Evolutionary conservation across 1,284 basidiomycete genomes (phyloP).

Genomic region (Microbotryomycetes sp.): DNA sequence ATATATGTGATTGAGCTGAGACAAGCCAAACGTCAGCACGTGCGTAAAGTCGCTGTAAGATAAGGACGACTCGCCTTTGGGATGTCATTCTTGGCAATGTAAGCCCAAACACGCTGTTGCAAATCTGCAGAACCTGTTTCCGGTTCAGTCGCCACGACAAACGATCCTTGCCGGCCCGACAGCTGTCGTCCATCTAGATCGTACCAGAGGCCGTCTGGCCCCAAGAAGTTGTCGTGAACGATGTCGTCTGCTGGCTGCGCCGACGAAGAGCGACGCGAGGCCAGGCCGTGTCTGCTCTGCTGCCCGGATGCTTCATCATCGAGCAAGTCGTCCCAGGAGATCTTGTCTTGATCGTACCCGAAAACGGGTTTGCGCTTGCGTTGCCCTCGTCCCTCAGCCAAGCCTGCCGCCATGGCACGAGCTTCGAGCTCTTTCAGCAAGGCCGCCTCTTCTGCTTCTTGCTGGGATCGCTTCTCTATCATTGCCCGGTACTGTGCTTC

Average conservation of each 20-base stretch:
- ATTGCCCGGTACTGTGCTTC: slow-evolving; percentile 18
- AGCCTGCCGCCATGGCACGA: not conserved
- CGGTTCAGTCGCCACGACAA: not conserved
- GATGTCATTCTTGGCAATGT: slow-evolving; percentile 33
- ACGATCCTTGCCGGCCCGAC: not conserved
- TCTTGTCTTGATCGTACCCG: slow-evolving; percentile 5
- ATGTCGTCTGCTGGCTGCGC: not conserved
- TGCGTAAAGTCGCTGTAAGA: not conserved
- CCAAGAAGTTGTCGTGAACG: slow-evolving; percentile 2
- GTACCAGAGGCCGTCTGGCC: slow-evolving; percentile 13
- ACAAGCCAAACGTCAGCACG: not conserved
- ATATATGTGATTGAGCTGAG: slow-evolving; percentile 18
- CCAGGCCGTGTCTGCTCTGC: not conserved
- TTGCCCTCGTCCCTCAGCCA: slow-evolving; percentile 10
- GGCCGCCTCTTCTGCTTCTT: slow-evolving; percentile 5
- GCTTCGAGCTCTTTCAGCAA: slow-evolving; percentile 12
- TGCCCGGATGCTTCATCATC: slow-evolving; percentile 1
- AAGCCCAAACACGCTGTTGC: slow-evolving; percentile 30
- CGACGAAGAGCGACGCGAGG: not conserved
- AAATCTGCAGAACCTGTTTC: slow-evolving; percentile 12
- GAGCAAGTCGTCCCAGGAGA: slow-evolving; percentile 18
- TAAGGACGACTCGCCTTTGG: slow-evolving; percentile 24
- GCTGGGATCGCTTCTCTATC: slow-evolving; percentile 9
- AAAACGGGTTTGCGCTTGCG: not conserved
- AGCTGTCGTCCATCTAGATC: slow-evolving; percentile 7